A percentile compares a stretch with the other conserved stretches of the same genome.
These are phyloP conservation scores for Miscanthus lutarioriparius DNA, from an alignment of 176 grass and related monocot genomes.

Conservation along the genomic window DNA sequence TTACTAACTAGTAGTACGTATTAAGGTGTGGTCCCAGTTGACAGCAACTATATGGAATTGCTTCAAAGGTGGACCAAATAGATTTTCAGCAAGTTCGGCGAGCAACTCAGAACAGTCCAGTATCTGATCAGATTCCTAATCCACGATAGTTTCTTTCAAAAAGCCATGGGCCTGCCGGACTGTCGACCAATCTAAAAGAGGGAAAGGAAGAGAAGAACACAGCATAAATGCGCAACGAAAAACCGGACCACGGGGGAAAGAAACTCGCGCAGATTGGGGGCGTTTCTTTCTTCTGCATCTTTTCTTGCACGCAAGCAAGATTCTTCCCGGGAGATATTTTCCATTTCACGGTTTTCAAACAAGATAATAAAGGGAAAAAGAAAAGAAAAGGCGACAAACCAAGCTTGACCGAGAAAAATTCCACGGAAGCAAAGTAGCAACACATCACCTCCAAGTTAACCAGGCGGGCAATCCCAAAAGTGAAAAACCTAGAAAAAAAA, in stretches of 20 bases:
- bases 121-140: background rate
- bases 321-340: background rate
- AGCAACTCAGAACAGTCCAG: background rate
- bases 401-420: slow-evolving; percentile 23
- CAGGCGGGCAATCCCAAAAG: background rate
- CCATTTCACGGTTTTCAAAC: background rate
- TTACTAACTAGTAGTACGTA: background rate
- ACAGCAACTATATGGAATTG: background rate
- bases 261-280: background rate
- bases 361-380: background rate
- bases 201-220: background rate
- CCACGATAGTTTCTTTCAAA: background rate
- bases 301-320: slow-evolving; percentile 43
- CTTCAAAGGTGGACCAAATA: background rate
- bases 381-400: slow-evolving; percentile 6
- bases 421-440: slow-evolving; percentile 25
- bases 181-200: background rate
- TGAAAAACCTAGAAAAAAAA: background rate
- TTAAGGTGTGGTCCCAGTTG: background rate
- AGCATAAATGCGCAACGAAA: background rate
- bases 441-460: background rate
- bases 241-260: background rate
- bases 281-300: background rate
- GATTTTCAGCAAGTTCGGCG: background rate
- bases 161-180: background rate